These are phyloP conservation scores for Globisporangium recalcitrans DNA, from an alignment of 352 stramenopile species.

Conservation along the genomic window DNA sequence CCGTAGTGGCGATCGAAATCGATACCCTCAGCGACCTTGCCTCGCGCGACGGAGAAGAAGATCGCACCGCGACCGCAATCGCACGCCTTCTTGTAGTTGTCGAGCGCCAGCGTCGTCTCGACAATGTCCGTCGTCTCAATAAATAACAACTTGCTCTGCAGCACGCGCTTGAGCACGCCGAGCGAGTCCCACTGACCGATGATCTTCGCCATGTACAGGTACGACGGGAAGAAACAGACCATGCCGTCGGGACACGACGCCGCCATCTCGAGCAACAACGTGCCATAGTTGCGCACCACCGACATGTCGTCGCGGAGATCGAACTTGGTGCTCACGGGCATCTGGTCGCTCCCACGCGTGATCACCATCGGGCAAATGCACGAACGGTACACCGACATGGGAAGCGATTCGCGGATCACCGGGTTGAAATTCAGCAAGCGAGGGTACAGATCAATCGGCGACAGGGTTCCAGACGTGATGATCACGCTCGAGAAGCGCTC, in stretches of 20 bases:
- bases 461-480: conserved; percentile 94
- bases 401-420: conserved; percentile 93
- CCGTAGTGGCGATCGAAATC: conserved; percentile 99
- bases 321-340: conserved; percentile 94
- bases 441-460: conserved; percentile 98
- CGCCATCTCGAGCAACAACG: conserved; percentile 93
- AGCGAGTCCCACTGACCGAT: conserved; percentile 95
- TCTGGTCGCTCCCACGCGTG: conserved; percentile 95
- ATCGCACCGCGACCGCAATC: conserved; percentile 94
- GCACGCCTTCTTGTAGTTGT: conserved; percentile 98
- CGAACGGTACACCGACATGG: conserved; percentile 97
- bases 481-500: conserved; percentile 90
- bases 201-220: conserved; percentile 99
- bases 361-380: conserved; percentile 98
- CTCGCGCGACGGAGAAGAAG: conserved; percentile 97
- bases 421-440: conserved; percentile 98
- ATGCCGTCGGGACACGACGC: conserved; percentile 95
- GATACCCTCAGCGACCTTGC: conserved; percentile 99
- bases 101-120: conserved; percentile 97
- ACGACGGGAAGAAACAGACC: conserved; percentile 99
- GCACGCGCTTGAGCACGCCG: conserved; percentile 90
- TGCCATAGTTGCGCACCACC: conserved; percentile 96
- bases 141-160: conserved; percentile 97
- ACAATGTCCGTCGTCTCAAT: conserved; percentile 99
- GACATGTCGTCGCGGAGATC: conserved; percentile 82